Evolutionary conservation across 192 early-diverging fungal genomes (phyloP).

Genomic region (Thamnidium elegans): DNA sequence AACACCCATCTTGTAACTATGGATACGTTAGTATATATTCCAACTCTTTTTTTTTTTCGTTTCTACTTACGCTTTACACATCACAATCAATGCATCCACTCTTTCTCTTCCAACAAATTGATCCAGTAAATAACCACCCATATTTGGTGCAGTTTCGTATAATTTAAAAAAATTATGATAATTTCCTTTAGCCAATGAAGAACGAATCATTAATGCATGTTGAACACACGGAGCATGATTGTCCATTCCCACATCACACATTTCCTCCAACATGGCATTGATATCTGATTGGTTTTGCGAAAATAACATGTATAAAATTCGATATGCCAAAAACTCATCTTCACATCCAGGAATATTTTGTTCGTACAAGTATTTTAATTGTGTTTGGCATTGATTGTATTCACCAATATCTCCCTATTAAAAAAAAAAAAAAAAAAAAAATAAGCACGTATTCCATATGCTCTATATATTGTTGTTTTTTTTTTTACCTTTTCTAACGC

Average conservation of each 20-base stretch:
- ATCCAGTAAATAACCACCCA: conserved; percentile 90
- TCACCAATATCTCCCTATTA: conserved; percentile 88
- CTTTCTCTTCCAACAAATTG: conserved; percentile 88
- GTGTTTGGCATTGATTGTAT: conserved; percentile 97
- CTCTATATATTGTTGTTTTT: background rate
- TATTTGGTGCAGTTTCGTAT: conserved; percentile 76
- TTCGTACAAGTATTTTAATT: conserved; percentile 85
- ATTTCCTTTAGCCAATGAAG: conserved; percentile 76
- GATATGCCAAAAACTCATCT: conserved; percentile 92
- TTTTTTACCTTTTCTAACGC: conserved; percentile 82
- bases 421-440: no score
- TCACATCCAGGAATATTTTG: conserved; percentile 64
- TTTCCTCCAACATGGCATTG: conserved; percentile 65
- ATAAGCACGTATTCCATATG: background rate
- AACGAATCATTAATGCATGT: conserved; percentile 84
- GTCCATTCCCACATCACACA: conserved; percentile 44
- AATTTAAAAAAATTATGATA: conserved; percentile 83
- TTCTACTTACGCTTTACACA: conserved; percentile 81
- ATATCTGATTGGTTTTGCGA: conserved; percentile 86
- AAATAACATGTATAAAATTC: conserved; percentile 88
- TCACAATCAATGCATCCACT: conserved; percentile 66
- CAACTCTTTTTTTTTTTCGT: no score
- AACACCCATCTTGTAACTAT: conserved; percentile 16
- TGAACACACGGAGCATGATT: conserved; percentile 60
- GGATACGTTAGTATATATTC: background rate